Percentiles rank a stretch among this genome's conserved stretches.
Evolutionary conservation across 805 yeast species (phyloP).

Genomic region (Sungouiozyma intestinalis): DNA sequence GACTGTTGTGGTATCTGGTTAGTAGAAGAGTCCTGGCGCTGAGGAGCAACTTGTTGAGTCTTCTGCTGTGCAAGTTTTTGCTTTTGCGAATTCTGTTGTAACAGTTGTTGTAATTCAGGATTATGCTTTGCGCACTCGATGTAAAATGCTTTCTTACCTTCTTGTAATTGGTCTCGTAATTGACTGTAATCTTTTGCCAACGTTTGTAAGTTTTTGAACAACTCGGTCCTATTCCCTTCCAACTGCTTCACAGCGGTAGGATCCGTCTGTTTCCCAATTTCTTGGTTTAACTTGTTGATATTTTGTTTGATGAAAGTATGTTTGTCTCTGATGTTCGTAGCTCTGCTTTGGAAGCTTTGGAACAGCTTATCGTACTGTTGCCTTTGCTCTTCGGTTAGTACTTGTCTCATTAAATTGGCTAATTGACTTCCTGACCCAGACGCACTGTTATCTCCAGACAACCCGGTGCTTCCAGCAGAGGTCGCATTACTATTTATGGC

Average conservation of each 20-base stretch:
- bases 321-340: conserved; percentile 24
- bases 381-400: conserved; percentile 23
- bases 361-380: conserved; percentile 22
- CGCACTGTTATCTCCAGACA: conserved; percentile 8
- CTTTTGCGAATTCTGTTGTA: conserved; percentile 19
- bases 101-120: conserved; percentile 22
- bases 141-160: conserved; percentile 24
- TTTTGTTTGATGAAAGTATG: conserved; percentile 23
- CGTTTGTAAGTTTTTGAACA: conserved; percentile 17
- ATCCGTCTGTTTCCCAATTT: conserved; percentile 19
- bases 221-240: conserved; percentile 20
- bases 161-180: conserved; percentile 21
- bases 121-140: conserved; percentile 28
- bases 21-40: conserved; percentile 5
- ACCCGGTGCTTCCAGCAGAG: conserved; percentile 1
- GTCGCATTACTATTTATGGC: conserved; percentile 4
- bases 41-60: conserved; percentile 10
- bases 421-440: conserved; percentile 10
- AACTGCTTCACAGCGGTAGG: conserved; percentile 19
- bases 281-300: conserved; percentile 22
- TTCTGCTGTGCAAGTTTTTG: conserved; percentile 14
- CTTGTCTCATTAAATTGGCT: conserved; percentile 22
- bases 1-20: conserved; percentile 8
- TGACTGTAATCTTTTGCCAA: conserved; percentile 19
- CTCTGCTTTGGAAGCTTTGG: conserved; percentile 21